Evolutionary conservation across 2,329 filamentous ascomycete species (phyloP).

Genomic region (Aspergillus persii): DNA sequence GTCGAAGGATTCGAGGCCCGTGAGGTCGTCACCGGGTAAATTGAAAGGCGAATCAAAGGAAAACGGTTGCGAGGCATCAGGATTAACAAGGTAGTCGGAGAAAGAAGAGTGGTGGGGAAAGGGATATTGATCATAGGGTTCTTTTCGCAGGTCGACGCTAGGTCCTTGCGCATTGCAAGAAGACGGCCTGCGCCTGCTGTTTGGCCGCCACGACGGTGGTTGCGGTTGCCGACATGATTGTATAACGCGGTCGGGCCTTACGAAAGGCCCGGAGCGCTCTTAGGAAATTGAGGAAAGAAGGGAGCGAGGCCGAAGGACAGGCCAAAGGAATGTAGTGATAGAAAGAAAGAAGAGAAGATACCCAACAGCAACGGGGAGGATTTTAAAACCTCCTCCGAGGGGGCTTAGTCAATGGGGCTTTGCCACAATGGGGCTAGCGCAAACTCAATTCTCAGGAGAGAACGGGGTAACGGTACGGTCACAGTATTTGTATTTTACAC

Average conservation of each 20-base stretch:
- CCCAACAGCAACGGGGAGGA: background rate
- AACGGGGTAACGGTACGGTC: background rate
- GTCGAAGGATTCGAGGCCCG: constrained; percentile 7
- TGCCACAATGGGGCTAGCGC: background rate
- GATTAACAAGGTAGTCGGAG: background rate
- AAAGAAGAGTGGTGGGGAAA: background rate
- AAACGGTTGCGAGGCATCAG: background rate
- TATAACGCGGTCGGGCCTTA: constrained; percentile 8
- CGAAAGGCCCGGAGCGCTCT: constrained; percentile 4
- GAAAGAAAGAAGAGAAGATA: background rate
- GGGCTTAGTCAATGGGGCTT: background rate
- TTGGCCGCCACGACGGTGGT: background rate
- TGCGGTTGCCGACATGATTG: constrained; percentile 1
- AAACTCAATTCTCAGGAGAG: background rate
- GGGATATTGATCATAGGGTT: background rate
- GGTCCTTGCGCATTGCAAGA: background rate
- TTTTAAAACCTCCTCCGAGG: background rate
- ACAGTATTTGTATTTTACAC: no score
- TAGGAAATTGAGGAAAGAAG: background rate
- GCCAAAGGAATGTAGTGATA: background rate
- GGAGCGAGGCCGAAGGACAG: background rate
- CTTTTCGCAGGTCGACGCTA: background rate
- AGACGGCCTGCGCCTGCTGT: background rate
- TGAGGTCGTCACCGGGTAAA: constrained; percentile 4
- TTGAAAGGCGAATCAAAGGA: constrained; percentile 7